phyloP scores from a whole-genome alignment of 257 asterid genomes.

The Solanum appendiculatum region DNA sequence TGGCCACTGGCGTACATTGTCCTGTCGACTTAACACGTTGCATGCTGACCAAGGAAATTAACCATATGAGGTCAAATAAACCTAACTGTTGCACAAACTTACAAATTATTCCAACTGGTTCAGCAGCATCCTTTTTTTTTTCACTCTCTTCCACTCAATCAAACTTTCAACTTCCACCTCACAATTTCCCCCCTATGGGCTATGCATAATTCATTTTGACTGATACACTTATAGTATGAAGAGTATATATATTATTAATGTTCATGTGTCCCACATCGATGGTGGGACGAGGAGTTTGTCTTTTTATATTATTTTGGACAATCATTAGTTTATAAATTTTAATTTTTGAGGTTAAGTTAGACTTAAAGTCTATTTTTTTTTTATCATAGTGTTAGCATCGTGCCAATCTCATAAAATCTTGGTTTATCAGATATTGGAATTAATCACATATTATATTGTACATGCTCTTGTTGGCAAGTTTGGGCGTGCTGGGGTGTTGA shows the following conservation, averaged over 20 bases:
- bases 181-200: slow-evolving; percentile 23
- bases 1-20: background rate
- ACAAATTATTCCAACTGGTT: slow-evolving; percentile 19
- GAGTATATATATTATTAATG: background rate
- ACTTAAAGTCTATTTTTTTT: background rate
- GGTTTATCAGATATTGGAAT: background rate
- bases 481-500: background rate
- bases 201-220: background rate
- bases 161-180: slow-evolving; percentile 36
- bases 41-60: background rate
- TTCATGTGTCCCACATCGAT: background rate
- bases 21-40: background rate
- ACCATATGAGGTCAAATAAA: background rate
- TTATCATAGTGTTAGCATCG: background rate
- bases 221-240: background rate
- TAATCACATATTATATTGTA: background rate
- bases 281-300: background rate
- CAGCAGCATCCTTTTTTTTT: background rate
- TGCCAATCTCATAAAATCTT: background rate
- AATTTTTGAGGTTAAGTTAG: background rate
- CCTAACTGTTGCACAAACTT: slow-evolving; percentile 7
- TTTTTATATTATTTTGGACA: background rate
- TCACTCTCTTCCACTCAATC: slow-evolving; percentile 29
- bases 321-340: background rate
- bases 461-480: background rate